A percentile compares a stretch with the other conserved stretches of the same genome.
Evolutionary conservation across 2,329 filamentous ascomycete species (phyloP).

Genomic region (Cercospora sojina): DNA sequence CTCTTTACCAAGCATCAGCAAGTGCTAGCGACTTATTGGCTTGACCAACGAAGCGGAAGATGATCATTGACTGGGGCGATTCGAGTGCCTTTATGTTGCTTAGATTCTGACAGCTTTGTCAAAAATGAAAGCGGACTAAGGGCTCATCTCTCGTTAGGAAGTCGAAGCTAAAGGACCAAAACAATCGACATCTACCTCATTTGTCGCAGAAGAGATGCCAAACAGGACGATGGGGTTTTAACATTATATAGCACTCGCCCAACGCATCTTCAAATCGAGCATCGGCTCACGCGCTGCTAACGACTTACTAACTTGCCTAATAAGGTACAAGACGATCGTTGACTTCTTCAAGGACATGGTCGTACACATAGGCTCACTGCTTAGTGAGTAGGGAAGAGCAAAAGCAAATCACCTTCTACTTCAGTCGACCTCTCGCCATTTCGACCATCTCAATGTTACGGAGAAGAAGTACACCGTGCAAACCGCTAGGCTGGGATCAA

Average conservation of each 20-base stretch:
- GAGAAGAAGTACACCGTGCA: not conserved
- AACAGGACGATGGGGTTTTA: not conserved
- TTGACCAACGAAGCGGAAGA: not conserved
- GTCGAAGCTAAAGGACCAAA: not conserved
- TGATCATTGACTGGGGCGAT: not conserved
- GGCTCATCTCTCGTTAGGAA: not conserved
- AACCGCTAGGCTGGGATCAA: not conserved
- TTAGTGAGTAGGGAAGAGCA: not conserved
- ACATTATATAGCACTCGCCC: too few species aligned
- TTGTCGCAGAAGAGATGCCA: too few species aligned
- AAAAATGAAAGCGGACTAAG: too few species aligned
- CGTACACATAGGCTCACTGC: not conserved
- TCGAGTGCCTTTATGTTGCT: too few species aligned
- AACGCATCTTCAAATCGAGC: not conserved
- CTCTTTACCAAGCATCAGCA: not conserved
- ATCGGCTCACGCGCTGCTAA: not conserved
- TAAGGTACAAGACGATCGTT: not conserved
- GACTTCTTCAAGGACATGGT: not conserved
- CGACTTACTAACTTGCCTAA: not conserved
- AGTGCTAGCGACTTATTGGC: not conserved
- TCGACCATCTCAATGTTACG: not conserved
- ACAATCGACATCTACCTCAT: not conserved
- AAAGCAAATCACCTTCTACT: not conserved
- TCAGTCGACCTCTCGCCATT: not conserved
- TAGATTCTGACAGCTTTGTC: too few species aligned